Base-by-base conservation (phyloP, 345 rosid species). In the Raphanus raphanistrum region DNA sequence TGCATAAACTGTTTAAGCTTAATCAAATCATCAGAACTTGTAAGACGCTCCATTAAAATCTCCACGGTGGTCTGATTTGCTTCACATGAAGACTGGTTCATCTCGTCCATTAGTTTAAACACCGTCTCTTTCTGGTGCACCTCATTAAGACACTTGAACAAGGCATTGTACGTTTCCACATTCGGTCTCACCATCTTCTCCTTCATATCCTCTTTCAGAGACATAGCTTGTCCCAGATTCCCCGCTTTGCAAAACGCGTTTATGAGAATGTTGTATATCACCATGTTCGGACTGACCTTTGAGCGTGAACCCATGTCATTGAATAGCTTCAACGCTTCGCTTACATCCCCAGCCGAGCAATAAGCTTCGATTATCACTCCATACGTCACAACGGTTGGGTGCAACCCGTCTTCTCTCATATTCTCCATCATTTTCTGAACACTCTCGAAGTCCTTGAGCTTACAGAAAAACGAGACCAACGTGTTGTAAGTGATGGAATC, bases 61-160 rank as follows among this genome's bases (percentile, higher is more conserved):
- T 89, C 96, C 84, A 84, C 70, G 0, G 97, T 89, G 60, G 85
- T 79, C 76, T 82, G 87, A 84, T 92, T 90, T 12, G 98, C 93
- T 78, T 77, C 77, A 57, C 97, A 91, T n/a, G 82, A 85, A 45
- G 83, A 71, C 72, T 88, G 83, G 2, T 65, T 76, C 99, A 90
- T 93, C 63, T 79, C 78, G 77, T 89, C 89, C 96, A 89, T 91
- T 57, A 90, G 74, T 65, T 71, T 76, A 57, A 91, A 80, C 63
- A 92, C 84, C 41, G 63, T 80, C 31, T 84, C 82, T 57, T 85
- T 73, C 82, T 75, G 68, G 72, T 80, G 89, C 71, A 82, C 84
- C 61, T 84, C 87, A 32, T 68, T 71, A 4, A 93, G 88, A 16
- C 96, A 91, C 75, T 85, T 90, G 43, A 95, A 85, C 70, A 91